Conservation (phyloP, 805 yeast genomes). For the Candida awuae region DNA sequence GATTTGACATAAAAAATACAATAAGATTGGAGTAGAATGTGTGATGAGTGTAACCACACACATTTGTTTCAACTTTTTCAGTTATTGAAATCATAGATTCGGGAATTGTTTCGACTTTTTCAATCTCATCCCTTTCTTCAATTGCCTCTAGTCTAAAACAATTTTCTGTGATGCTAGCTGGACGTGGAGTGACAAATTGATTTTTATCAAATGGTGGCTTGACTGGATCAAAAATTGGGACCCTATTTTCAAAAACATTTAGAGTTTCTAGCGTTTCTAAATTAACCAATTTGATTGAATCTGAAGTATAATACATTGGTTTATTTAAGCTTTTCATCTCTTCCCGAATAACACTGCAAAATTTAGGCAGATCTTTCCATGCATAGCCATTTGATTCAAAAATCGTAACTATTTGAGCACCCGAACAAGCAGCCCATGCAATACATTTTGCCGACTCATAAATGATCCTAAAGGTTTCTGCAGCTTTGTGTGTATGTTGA, state of each 20-base stretch:
- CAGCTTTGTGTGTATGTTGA: slow-evolving; percentile 33
- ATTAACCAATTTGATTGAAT: slow-evolving; percentile 21
- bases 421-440: slow-evolving; percentile 24
- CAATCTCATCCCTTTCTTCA: too few relatives aligned
- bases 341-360: slow-evolving; percentile 21
- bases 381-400: slow-evolving; percentile 25
- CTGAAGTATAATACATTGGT: slow-evolving; percentile 11
- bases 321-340: slow-evolving; percentile 20
- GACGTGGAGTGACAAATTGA: too few relatives aligned
- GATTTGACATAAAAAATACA: slow-evolving; percentile 15
- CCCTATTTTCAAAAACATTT: slow-evolving; percentile 6
- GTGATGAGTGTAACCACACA: background rate
- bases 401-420: slow-evolving; percentile 19
- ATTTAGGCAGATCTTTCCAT: slow-evolving; percentile 23
- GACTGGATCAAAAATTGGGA: too few relatives aligned
- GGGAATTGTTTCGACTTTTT: slow-evolving; percentile 4
- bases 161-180: too few relatives aligned
- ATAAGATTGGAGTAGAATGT: slow-evolving; percentile 8
- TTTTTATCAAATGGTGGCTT: too few relatives aligned
- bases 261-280: slow-evolving; percentile 13
- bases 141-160: too few relatives aligned
- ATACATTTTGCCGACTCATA: slow-evolving; percentile 31
- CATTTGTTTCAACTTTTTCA: background rate
- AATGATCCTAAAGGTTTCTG: slow-evolving; percentile 34
- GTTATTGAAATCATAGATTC: background rate